These are phyloP conservation scores for Actinomucor elegans DNA, from an alignment of 371 early-diverging fungal genomes.

Conservation along the genomic window DNA sequence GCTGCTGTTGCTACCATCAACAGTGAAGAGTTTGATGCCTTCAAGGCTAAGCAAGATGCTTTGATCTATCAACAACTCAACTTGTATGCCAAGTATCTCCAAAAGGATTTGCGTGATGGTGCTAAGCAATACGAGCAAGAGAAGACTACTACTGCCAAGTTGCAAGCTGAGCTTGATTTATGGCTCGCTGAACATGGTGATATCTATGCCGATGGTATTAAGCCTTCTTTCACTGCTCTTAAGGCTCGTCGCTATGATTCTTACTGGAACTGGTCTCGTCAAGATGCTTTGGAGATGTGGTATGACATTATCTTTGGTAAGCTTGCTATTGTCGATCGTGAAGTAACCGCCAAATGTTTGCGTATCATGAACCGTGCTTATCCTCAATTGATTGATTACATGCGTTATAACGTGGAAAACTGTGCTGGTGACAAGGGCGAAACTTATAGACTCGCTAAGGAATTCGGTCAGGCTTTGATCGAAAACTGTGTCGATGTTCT, in stretches of 20 bases:
- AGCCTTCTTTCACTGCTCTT: constrained; percentile 76
- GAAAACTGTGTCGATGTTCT: constrained; percentile 88
- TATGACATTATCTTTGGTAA: constrained; percentile 93
- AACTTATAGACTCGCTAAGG: constrained; percentile 81
- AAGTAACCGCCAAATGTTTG: constrained; percentile 87
- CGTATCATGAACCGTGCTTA: constrained; percentile 93
- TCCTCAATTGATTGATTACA: constrained; percentile 78
- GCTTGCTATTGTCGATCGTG: constrained; percentile 88
- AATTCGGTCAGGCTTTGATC: constrained; percentile 78
- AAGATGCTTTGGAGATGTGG: constrained; percentile 88
- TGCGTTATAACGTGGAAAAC: constrained; percentile 83
- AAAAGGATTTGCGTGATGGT: constrained; percentile 83
- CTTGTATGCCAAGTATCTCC: constrained; percentile 85
- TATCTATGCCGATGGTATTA: constrained; percentile 85
- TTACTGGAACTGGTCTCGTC: constrained; percentile 98
- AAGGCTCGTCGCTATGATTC: constrained; percentile 93
- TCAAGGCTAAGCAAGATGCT: constrained; percentile 79
- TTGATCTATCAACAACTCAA: constrained; percentile 87
- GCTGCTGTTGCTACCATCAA: constrained; percentile 74
- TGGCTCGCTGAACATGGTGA: constrained; percentile 92
- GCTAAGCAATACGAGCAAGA: constrained; percentile 72
- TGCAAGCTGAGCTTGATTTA: constrained; percentile 85
- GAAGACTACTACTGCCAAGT: constrained; percentile 62
- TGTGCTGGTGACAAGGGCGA: constrained; percentile 76
- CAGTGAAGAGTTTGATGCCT: constrained; percentile 85